Evolutionary conservation across 2,329 filamentous ascomycete species (phyloP).

Genomic region (Exophiala bonariae): DNA sequence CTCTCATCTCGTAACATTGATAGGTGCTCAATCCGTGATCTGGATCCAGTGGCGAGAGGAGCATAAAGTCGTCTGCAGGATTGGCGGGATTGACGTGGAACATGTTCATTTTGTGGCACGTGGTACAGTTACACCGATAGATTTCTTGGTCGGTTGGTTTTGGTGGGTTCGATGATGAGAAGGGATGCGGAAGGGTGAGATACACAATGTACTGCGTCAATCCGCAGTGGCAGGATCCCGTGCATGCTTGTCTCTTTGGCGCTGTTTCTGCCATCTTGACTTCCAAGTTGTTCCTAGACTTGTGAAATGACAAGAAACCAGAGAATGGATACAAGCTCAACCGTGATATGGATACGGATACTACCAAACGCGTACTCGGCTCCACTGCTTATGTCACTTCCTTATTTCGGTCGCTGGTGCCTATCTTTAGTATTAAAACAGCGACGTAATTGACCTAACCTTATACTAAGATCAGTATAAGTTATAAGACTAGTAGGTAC

Average conservation of each 20-base stretch:
- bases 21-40: constrained; percentile 44
- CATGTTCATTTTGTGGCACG: constrained; percentile 50
- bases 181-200: constrained; percentile 42
- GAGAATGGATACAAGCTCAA: too few species aligned
- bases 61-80: constrained; percentile 45
- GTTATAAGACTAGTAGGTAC: too few species aligned
- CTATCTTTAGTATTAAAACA: too few species aligned
- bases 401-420: too few species aligned
- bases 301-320: too few species aligned
- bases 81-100: constrained; percentile 46
- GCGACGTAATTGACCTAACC: too few species aligned
- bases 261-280: constrained; percentile 30
- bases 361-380: too few species aligned
- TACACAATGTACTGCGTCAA: constrained; percentile 44
- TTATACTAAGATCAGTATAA: too few species aligned
- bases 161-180: constrained; percentile 26
- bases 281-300: too few species aligned
- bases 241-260: constrained; percentile 25
- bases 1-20: constrained; percentile 31
- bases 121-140: constrained; percentile 51
- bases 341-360: too few species aligned
- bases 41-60: constrained; percentile 44
- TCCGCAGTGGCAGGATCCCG: constrained; percentile 52
- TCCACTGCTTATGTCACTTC: too few species aligned
- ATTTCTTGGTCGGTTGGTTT: constrained; percentile 29